Conservation (phyloP, 2,329 filamentous ascomycete genomes). For the Colletotrichum aenigma region DNA sequence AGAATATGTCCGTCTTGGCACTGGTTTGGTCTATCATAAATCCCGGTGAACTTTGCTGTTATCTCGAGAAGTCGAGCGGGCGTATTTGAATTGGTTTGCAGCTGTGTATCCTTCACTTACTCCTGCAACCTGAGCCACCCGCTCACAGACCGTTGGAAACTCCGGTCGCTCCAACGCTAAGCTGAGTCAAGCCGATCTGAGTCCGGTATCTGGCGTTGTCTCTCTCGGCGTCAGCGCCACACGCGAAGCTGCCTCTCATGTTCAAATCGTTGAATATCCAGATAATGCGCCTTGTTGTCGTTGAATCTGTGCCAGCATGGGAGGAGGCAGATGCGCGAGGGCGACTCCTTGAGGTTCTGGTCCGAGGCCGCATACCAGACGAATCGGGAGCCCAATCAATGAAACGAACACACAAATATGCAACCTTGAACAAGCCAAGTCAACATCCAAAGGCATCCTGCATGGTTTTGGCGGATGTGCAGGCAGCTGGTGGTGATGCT, state of each 20-base stretch:
- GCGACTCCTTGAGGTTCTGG: background rate
- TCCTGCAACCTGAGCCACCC: background rate
- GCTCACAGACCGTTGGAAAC: background rate
- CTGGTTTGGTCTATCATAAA: background rate
- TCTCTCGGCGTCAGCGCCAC: background rate
- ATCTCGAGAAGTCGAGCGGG: background rate
- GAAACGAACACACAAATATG: background rate
- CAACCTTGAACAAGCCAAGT: background rate
- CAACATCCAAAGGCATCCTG: background rate
- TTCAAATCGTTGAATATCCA: accelerated
- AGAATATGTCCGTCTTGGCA: background rate
- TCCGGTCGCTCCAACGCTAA: background rate
- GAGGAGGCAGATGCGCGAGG: background rate
- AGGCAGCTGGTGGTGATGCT: background rate
- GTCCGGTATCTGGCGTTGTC: background rate
- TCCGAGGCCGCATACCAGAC: background rate
- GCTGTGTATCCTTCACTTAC: background rate
- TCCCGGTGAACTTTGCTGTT: background rate
- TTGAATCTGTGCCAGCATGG: background rate
- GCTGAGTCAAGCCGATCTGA: background rate
- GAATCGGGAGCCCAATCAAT: background rate
- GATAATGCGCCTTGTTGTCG: background rate
- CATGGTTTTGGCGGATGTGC: background rate
- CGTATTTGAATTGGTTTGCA: background rate
- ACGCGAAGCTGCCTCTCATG: background rate